phyloP scores from a whole-genome alignment of 768 basidiomycete species.

The Paxillus ammoniavirescens region DNA sequence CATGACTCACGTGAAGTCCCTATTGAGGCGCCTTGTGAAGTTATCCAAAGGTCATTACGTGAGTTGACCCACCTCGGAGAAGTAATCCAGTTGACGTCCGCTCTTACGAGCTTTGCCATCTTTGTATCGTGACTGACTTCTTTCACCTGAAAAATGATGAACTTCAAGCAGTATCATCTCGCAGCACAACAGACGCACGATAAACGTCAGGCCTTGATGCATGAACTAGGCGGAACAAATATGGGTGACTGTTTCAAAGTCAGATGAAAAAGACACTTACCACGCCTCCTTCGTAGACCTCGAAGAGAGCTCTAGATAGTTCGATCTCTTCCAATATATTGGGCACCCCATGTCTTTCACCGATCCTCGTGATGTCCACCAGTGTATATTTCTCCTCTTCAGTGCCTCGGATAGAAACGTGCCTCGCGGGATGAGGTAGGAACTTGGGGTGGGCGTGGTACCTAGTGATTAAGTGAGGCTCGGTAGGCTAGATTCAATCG shows the following conservation, averaged over 20 bases:
- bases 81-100: conserved; percentile 87
- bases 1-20: conserved; percentile 69
- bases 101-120: conserved; percentile 63
- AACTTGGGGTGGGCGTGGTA: conserved; percentile 81
- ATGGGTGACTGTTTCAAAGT: conserved; percentile 1
- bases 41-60: not conserved
- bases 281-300: conserved; percentile 87
- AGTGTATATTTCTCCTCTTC: conserved; percentile 80
- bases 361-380: conserved; percentile 55
- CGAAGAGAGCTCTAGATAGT: conserved; percentile 79
- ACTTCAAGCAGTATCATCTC: not conserved
- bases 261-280: conserved; percentile 38
- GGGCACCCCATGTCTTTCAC: conserved; percentile 23
- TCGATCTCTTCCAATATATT: conserved; percentile 79
- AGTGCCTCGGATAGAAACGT: conserved; percentile 71
- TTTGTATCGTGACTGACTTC: conserved; percentile 80
- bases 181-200: conserved; percentile 44
- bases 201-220: conserved; percentile 81
- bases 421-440: conserved; percentile 71
- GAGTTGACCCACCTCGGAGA: conserved; percentile 49
- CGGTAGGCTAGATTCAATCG: not conserved
- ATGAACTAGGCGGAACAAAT: conserved; percentile 55
- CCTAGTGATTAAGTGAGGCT: conserved; percentile 38
- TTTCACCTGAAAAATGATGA: conserved; percentile 49
- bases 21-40: conserved; percentile 20